These are phyloP conservation scores for Aureobasidium sp. DNA, from an alignment of 2,329 filamentous ascomycete species.

Conservation along the genomic window DNA sequence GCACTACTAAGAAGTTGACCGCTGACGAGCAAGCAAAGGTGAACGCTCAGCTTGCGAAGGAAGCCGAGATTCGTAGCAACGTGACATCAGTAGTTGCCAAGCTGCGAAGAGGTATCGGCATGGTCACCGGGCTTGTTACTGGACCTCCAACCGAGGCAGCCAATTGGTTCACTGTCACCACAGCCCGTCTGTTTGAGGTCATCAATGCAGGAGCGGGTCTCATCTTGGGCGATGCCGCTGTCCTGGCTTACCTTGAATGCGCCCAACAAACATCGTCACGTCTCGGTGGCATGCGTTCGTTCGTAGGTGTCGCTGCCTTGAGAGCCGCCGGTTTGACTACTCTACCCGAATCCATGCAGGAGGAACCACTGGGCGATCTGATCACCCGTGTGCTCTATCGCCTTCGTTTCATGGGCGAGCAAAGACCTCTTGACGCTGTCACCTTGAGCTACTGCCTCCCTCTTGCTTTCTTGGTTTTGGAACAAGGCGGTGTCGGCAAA, in stretches of 20 bases:
- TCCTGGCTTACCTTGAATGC: constrained; percentile 71
- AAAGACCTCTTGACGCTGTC: constrained; percentile 84
- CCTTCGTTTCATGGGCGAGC: constrained; percentile 81
- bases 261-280: constrained; percentile 67
- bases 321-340: constrained; percentile 68
- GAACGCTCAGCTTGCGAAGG: constrained; percentile 82
- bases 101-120: constrained; percentile 75
- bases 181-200: constrained; percentile 63
- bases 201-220: constrained; percentile 76
- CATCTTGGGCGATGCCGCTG: constrained; percentile 72
- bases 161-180: constrained; percentile 78
- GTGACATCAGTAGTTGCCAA: constrained; percentile 63
- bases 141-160: constrained; percentile 85
- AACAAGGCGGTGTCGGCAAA: constrained; percentile 69
- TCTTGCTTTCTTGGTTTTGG: constrained; percentile 70
- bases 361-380: constrained; percentile 73
- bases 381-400: constrained; percentile 86
- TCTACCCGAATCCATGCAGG: constrained; percentile 62
- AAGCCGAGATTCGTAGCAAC: constrained; percentile 68
- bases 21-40: constrained; percentile 85
- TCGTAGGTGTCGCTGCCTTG: constrained; percentile 81
- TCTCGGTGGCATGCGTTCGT: constrained; percentile 68
- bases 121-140: constrained; percentile 72
- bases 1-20: constrained; percentile 82
- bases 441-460: constrained; percentile 84